Base-by-base conservation (phyloP, 768 basidiomycete species). In the Chalciporus piperatus region DNA sequence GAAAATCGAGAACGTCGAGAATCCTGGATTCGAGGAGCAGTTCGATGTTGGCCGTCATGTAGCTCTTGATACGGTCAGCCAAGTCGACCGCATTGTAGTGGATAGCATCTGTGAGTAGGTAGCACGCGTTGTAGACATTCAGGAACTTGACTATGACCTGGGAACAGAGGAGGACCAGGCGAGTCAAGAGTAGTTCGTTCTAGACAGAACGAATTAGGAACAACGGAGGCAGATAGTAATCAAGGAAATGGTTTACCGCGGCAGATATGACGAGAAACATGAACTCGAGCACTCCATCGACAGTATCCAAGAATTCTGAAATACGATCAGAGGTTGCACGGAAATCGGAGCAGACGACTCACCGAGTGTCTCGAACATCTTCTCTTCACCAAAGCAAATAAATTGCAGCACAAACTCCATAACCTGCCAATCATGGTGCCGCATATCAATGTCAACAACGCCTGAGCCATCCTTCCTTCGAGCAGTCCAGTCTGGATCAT, bases 161-260 rank as follows among this genome's bases (percentile, higher is more conserved):
- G 1, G 94, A 95, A 70, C 94, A 97, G 22, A 96, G 70, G 2
- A 90, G 77, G 32, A 92, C 79, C 17, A 98, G 79, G 17, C 85
- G 83, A 61, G 91, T 90, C n/a, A 98, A 74, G 9, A 97, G 78
- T 3, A 98, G 72, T 69, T 98, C 93, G 56, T 88, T 94, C 87
- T 95, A 19, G 13, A 45, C 9, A 28, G 17, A 25, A 0, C n/a
- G 13, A 33, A n/a, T 47, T 3, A 51, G 16, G 5, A 25, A 28
- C 14, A 20, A 4, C 27, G 23, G 22, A 14, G 28, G 20, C 3
- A 32, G 19, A 1, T 33, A 14, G 4, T 6, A 9, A 3, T 0
- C 10, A 37, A 7, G 5, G 3, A 43, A 48, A 2, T 23, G 25
- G 73, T 81, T 66, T 65, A 94, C 92, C 32, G 94, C 92, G 16